phyloP scores from a whole-genome alignment of 495 filamentous ascomycete genomes.

The Endocarpon pusillum region DNA sequence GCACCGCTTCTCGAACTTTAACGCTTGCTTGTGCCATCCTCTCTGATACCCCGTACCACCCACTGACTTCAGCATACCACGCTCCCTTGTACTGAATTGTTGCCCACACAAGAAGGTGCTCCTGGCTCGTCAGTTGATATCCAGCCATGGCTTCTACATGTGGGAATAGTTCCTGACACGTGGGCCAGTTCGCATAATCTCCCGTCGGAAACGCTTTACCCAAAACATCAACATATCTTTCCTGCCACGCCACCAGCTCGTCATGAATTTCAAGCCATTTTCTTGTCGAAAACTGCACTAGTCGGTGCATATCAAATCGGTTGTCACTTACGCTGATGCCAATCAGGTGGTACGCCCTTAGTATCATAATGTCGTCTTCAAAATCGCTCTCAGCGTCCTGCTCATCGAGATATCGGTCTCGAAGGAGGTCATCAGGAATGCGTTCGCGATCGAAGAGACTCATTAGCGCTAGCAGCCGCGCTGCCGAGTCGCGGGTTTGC shows the following conservation, averaged over 20 bases:
- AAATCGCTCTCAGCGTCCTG: slow-evolving; percentile 5
- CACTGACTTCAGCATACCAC: slow-evolving; percentile 2
- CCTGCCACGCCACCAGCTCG: slow-evolving; percentile 18
- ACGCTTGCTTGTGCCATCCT: slow-evolving; percentile 9
- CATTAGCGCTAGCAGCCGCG: slow-evolving; percentile 24
- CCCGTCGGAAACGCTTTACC: slow-evolving; percentile 20
- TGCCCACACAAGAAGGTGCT: slow-evolving; percentile 4
- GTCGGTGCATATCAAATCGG: slow-evolving; percentile 25
- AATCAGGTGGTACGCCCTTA: slow-evolving; percentile 26
- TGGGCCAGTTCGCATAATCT: slow-evolving; percentile 14
- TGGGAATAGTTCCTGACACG: slow-evolving; percentile 14
- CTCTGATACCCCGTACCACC: slow-evolving; percentile 17
- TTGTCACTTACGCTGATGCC: slow-evolving; percentile 4
- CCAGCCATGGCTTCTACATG: slow-evolving; percentile 8
- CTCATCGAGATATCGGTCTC: neutral
- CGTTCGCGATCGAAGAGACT: slow-evolving; percentile 26
- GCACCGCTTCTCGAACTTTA: slow-evolving; percentile 8
- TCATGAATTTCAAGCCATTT: slow-evolving; percentile 21
- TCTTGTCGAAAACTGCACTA: slow-evolving; percentile 27
- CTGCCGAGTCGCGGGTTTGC: slow-evolving; percentile 11
- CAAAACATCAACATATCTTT: slow-evolving; percentile 19
- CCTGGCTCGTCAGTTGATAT: neutral
- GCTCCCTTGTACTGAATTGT: slow-evolving; percentile 3
- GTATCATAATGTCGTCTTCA: slow-evolving; percentile 22
- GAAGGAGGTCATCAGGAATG: slow-evolving; percentile 17